Conservation (phyloP, 2,329 filamentous ascomycete genomes). For the Trichoderma citrinoviride region DNA sequence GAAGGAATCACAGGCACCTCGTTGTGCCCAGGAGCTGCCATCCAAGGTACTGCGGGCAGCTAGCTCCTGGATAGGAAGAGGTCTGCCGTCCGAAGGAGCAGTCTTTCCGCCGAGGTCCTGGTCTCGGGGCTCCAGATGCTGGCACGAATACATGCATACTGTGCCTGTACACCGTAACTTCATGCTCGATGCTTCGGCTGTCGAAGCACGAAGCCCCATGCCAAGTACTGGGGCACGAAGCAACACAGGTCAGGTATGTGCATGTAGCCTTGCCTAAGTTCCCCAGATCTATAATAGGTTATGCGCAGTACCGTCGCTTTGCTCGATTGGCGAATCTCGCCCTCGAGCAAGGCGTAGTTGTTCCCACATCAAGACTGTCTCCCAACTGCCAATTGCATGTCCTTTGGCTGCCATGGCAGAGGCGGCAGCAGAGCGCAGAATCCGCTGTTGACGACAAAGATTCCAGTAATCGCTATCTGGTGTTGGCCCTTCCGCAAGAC, state of each 20-base stretch:
- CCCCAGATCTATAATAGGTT: slow-evolving; percentile 17
- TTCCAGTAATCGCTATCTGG: neutral
- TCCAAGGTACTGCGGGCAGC: no score
- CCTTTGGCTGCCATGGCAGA: neutral
- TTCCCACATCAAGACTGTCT: neutral
- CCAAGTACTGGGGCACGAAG: neutral
- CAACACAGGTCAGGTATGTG: neutral
- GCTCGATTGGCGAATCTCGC: slow-evolving; percentile 16
- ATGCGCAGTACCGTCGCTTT: neutral
- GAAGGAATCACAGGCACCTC: no score
- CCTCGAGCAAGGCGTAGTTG: neutral
- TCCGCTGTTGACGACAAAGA: neutral
- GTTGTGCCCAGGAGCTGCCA: no score
- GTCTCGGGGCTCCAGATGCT: neutral
- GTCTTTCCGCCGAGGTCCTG: neutral
- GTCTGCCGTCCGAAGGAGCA: neutral
- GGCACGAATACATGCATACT: neutral
- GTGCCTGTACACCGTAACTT: slow-evolving; percentile 13
- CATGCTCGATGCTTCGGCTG: slow-evolving; percentile 2
- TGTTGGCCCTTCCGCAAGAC: neutral
- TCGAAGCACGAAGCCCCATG: neutral
- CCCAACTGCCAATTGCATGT: neutral
- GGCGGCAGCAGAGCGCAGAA: neutral
- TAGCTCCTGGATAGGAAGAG: no score
- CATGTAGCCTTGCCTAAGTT: slow-evolving; percentile 3